These are phyloP conservation scores for Neurospora sp. DNA, from an alignment of 2,329 filamentous ascomycete genomes.

Conservation along the genomic window DNA sequence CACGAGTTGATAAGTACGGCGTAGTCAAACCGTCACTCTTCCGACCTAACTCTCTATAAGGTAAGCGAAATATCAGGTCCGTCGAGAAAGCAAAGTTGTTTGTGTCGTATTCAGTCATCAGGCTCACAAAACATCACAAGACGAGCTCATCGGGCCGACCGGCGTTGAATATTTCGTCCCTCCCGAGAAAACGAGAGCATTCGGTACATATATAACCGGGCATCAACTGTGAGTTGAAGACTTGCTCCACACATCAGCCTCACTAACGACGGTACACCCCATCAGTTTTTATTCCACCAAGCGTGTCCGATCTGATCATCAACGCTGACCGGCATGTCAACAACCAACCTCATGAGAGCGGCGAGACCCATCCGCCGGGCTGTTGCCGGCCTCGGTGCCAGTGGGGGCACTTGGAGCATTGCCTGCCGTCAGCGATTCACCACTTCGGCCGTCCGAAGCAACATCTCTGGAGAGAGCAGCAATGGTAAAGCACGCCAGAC, in stretches of 20 bases:
- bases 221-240: neutral
- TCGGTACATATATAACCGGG: neutral
- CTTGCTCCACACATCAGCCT: neutral
- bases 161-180: neutral
- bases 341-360: conserved; percentile 19
- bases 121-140: neutral
- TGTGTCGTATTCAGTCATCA: neutral
- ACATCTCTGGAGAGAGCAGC: neutral
- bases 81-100: neutral
- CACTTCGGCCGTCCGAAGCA: conserved; percentile 13
- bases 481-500: conserved; percentile 1
- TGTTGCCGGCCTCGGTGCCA: conserved; percentile 8
- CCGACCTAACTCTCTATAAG: neutral
- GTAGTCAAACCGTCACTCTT: neutral
- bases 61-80: neutral
- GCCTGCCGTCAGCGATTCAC: conserved; percentile 15
- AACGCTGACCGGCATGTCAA: conserved; percentile 22
- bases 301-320: neutral
- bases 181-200: neutral
- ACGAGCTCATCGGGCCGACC: neutral
- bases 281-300: neutral
- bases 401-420: conserved; percentile 6
- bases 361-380: conserved; percentile 20
- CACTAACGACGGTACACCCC: neutral
- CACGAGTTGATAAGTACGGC: neutral